Evolutionary conservation across 371 early-diverging fungal species (phyloP), one percentile per base, ranked within the genome.

Genomic region (Apophysomyces variabilis): DNA sequence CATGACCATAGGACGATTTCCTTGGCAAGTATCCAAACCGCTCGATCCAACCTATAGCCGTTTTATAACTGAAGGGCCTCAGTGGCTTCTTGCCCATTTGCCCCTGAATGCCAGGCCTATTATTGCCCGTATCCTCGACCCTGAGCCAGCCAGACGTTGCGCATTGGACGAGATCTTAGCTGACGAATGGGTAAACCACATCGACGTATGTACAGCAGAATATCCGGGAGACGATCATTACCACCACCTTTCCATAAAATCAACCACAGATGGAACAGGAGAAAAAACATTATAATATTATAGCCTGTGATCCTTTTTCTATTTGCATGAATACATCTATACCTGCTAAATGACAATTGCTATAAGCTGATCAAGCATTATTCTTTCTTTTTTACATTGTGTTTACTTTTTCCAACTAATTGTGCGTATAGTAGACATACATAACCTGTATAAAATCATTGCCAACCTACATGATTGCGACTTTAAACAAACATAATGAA

Each of bases 1-100:
- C 60, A 89, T 92, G 89, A 76, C 76, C 7, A 82, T 85, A 58
- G 75, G 82, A 26, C 84, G 86, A 14, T 90, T 91, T 62, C 92
- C 92, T 18, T 92, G 92, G 92, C 69, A 71, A 5, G 47, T 47
- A 18, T 16, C 47, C 4, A 47, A 47, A 47, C 47, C 18, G 16
- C 7, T 21, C n/a, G 47, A 47, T n/a, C n/a, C 16, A 16, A 12
- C 47, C 4, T 47, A 47, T n/a, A 7, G 7, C 13, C 47, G 13
- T 7, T 47, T 47, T 47, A 47, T 47, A n/a, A 14, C 47, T 11
- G 47, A 57, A 38, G 76, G 76, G 13, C 68, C 70, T 38, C 21
- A 61, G 13, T 71, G 76, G 37, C 66, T 76, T 4, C 38, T 76
- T 38, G 70, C 70, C 39, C 65, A 70, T 14, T 56, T 76, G 62